Percentiles rank a stretch among this genome's conserved stretches.
These are phyloP conservation scores for Annulohypoxylon bovei DNA, from an alignment of 495 filamentous ascomycete genomes.

Conservation along the genomic window DNA sequence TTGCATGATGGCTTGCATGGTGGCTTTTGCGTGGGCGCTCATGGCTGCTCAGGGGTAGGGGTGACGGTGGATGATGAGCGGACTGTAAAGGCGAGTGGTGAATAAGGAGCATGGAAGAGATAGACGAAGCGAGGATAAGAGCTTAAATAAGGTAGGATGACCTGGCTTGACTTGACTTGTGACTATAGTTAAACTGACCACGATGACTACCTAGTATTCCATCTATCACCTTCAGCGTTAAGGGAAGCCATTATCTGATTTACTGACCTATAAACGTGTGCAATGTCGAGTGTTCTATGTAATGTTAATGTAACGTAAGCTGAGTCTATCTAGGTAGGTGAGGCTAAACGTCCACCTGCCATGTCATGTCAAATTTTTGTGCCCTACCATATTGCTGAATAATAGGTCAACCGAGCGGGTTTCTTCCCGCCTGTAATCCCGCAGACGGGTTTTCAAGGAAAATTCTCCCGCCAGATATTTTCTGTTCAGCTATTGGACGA, in stretches of 20 bases:
- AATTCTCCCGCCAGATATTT: background rate
- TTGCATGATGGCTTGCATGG: background rate
- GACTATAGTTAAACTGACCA: background rate
- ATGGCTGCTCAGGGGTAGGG: background rate
- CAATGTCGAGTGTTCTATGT: background rate
- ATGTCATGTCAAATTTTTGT: background rate
- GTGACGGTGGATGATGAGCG: background rate
- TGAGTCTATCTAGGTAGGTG: background rate
- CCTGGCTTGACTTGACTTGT: background rate
- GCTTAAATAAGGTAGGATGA: background rate
- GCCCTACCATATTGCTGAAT: slow-evolving; percentile 7
- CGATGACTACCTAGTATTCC: background rate
- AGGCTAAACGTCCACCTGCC: background rate
- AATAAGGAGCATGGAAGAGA: background rate
- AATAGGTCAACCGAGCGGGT: background rate
- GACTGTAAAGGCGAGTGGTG: background rate
- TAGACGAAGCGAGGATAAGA: background rate
- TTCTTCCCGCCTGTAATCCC: background rate
- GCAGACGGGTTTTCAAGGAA: background rate
- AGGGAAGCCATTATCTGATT: background rate
- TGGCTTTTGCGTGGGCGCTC: background rate
- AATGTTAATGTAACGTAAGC: background rate
- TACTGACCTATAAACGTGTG: background rate
- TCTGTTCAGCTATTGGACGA: background rate
- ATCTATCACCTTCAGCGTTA: background rate